phyloP scores from a whole-genome alignment of 306 rosid species.

The Erythrophleum fordii region DNA sequence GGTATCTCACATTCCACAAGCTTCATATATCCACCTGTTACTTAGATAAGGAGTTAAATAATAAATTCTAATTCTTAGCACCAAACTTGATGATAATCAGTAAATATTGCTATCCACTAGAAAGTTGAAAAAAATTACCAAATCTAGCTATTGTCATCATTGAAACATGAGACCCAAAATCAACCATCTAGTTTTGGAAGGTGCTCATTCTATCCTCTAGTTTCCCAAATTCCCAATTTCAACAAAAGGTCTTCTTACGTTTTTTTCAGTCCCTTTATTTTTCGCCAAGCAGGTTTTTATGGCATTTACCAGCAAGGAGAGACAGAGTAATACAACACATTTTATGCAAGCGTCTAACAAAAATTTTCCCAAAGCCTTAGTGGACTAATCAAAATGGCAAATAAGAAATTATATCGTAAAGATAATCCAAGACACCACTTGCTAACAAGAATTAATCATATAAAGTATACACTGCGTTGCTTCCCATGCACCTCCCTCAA shows the following conservation, averaged over 20 bases:
- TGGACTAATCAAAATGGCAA: background rate
- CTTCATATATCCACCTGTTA: conserved; percentile 5
- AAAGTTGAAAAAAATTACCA: background rate
- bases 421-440: background rate
- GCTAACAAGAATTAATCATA: background rate
- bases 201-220: background rate
- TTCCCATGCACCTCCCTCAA: background rate
- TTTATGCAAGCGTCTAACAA: background rate
- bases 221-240: background rate
- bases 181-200: background rate
- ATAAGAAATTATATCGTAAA: background rate
- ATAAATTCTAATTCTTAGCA: background rate
- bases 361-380: background rate
- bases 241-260: background rate
- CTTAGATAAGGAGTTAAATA: background rate
- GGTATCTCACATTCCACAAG: conserved; percentile 15
- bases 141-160: background rate
- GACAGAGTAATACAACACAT: background rate
- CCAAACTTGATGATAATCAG: conserved; percentile 7
- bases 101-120: background rate
- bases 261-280: background rate
- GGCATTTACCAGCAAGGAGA: background rate
- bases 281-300: background rate
- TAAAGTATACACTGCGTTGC: background rate
- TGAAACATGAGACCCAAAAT: background rate